Base-by-base conservation (phyloP, 2,329 filamentous ascomycete genomes). In the Byssothecium circinans region DNA sequence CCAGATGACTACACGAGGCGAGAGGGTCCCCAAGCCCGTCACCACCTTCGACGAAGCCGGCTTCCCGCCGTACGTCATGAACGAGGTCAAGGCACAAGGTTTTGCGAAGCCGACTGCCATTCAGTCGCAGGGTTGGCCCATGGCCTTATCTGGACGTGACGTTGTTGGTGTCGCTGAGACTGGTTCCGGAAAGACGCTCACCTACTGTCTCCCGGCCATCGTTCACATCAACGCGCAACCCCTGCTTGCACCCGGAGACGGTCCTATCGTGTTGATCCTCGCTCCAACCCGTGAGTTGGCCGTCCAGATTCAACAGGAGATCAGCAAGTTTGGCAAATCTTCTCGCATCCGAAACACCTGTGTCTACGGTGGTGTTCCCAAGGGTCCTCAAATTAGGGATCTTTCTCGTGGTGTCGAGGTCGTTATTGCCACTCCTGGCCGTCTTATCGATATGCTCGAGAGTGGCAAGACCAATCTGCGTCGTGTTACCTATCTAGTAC, bases 171-270 rank as follows among this genome's bases (percentile, higher is more conserved):
- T 99, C 78, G 94, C 94, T 65, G 94, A 99, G 81, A 99, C 94
- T 50, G 94, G 94, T 73, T 99, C 94, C 57, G 94, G 94, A 81
- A 99, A 99, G 86, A 99, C 94, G 4, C 82, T 99, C 59, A 96
- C 91, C 43, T 99, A 99, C 80, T 97, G 92, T 76, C 84, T 99
- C 61, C 94, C 94, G 49, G 89, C 94, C 47, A 99, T 99, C 61
- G 94, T 99, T 53, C 94, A 99, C 82, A 99, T 99, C 81, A 97
- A 99, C 76, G 94, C 94, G 39, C 94, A 99, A 76, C 94, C 94
- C 61, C 88, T 99, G 36, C 85, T 99, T 54, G 89, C 91, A 20
- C 92, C 90, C 32, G 94, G 94, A 51, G 94, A 97, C 68, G 94
- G 94, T 41, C 94, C 94, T 32, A 99, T 99, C 60, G 94, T 97